phyloP scores from a whole-genome alignment of 139 green algal species.

The Chlamydomonas eustigma region DNA sequence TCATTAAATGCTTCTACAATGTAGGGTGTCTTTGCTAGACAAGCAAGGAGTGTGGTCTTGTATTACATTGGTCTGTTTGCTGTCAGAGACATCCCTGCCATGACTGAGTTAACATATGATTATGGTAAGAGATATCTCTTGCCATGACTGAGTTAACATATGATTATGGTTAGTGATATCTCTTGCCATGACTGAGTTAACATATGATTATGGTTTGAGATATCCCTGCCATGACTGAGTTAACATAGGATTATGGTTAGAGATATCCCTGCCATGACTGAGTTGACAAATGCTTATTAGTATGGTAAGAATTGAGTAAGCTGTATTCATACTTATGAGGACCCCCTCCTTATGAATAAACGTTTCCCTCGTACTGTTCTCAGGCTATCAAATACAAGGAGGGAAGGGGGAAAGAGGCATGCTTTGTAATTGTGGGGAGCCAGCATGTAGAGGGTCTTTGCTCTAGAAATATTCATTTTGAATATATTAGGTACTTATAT shows the following conservation, averaged over 20 bases:
- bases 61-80: constrained; percentile 52
- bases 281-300: background rate
- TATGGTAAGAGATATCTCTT: constrained; percentile 28
- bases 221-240: background rate
- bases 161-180: constrained; percentile 39
- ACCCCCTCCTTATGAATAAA: background rate
- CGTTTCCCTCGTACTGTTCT: background rate
- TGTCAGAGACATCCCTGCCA: constrained; percentile 32
- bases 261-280: background rate
- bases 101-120: constrained; percentile 59
- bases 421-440: constrained; percentile 35
- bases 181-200: background rate
- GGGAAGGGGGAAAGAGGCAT: constrained; percentile 11
- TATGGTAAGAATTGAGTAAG: background rate
- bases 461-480: too few species aligned
- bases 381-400: background rate
- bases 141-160: constrained; percentile 51
- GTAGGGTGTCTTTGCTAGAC: constrained; percentile 44
- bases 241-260: background rate
- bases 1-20: too few species aligned
- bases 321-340: background rate
- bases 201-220: background rate
- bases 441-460: constrained; percentile 28
- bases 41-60: constrained; percentile 30
- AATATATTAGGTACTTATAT: too few species aligned